Conservation (phyloP, 1,139 yeast species). For the Hansenula lynferdii region DNA sequence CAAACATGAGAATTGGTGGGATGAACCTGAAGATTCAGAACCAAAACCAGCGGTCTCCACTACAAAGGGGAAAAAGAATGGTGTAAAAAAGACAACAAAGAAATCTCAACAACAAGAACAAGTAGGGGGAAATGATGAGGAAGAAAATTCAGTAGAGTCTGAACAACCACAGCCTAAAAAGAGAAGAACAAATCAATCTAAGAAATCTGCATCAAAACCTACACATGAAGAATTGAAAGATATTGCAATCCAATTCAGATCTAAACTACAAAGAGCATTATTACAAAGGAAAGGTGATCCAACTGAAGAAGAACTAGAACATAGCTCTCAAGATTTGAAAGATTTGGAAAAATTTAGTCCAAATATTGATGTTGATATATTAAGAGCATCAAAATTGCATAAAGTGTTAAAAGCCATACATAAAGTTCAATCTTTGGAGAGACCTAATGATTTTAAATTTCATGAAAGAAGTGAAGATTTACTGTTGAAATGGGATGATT, state of each 20-base stretch:
- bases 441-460: constrained; percentile 42
- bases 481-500: constrained; percentile 36
- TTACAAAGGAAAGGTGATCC: constrained; percentile 20
- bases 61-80: not conserved
- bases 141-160: too few species aligned
- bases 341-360: constrained; percentile 40
- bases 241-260: constrained; percentile 23
- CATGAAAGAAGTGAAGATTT: constrained; percentile 43
- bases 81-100: too few species aligned
- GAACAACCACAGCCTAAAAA: too few species aligned
- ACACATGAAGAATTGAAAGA: constrained; percentile 8
- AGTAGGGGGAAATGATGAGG: too few species aligned
- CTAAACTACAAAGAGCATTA: constrained; percentile 24
- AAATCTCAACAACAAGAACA: too few species aligned
- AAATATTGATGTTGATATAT: constrained; percentile 33
- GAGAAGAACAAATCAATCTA: too few species aligned
- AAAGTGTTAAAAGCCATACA: constrained; percentile 48
- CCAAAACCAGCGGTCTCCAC: too few species aligned
- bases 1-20: not conserved
- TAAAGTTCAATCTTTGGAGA: constrained; percentile 37
- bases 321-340: constrained; percentile 38
- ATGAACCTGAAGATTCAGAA: constrained; percentile 26
- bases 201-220: too few species aligned
- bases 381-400: constrained; percentile 43
- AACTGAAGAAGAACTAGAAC: constrained; percentile 39